These are phyloP conservation scores for Oenanthe sinensis DNA, from an alignment of 129 eudicot genomes.

Conservation along the genomic window DNA sequence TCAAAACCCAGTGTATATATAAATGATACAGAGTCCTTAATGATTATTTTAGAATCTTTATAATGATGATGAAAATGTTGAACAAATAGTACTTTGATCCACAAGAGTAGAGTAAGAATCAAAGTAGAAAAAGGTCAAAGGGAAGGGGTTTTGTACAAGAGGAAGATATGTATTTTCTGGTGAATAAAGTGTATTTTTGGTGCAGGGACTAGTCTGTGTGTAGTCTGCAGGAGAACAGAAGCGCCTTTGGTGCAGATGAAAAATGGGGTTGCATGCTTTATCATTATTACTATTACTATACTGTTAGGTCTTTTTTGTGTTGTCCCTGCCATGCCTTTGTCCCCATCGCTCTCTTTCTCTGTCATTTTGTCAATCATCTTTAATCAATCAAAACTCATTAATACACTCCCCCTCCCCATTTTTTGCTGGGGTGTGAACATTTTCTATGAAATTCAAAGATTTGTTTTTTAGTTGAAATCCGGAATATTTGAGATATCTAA, in stretches of 20 bases:
- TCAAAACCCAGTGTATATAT: no score
- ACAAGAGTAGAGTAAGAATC: background rate
- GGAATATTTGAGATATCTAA: no score
- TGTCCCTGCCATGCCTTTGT: background rate
- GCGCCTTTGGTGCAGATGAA: background rate
- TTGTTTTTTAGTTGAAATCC: no score
- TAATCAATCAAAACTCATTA: constrained; percentile 2
- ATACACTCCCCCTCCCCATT: no score
- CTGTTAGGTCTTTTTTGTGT: background rate
- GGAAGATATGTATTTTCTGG: background rate
- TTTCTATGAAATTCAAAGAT: no score
- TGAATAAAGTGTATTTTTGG: background rate
- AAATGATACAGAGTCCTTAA: no score
- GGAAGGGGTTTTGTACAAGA: background rate
- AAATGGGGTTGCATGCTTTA: constrained; percentile 6
- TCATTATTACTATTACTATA: background rate
- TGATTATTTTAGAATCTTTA: background rate
- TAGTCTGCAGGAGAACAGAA: background rate
- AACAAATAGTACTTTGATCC: background rate
- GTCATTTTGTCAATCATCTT: constrained; percentile 3
- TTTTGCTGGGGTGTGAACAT: no score
- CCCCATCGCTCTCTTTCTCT: background rate
- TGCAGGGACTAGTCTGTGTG: background rate
- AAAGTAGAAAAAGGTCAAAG: background rate
- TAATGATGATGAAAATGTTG: background rate